Evolutionary conservation across 2,329 filamentous ascomycete genomes (phyloP).

Genomic region (Arachnopeziza araneosa): DNA sequence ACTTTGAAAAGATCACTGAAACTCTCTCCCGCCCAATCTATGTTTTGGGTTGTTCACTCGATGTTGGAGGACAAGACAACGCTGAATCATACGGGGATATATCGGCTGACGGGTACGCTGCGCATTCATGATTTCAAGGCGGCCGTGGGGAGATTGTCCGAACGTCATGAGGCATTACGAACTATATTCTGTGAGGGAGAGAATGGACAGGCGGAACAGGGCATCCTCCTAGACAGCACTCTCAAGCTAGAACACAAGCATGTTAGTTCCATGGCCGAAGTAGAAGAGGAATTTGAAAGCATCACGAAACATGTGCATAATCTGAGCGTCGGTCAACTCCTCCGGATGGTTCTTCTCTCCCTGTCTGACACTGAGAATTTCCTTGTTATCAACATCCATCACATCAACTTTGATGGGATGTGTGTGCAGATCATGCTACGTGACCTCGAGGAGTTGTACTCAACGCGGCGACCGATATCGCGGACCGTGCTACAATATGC

Average conservation of each 20-base stretch:
- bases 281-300: neutral
- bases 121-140: too few relatives aligned
- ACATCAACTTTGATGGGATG: conserved; percentile 46
- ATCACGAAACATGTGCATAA: neutral
- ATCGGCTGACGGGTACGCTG: too few relatives aligned
- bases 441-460: conserved; percentile 41
- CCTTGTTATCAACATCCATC: conserved; percentile 41
- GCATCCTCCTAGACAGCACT: too few relatives aligned
- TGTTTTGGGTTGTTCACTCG: too few relatives aligned
- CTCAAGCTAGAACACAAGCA: neutral
- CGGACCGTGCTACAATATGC: neutral
- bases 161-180: too few relatives aligned
- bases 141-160: too few relatives aligned
- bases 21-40: too few relatives aligned
- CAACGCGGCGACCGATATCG: conserved; percentile 10
- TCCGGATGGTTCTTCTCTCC: conserved; percentile 25
- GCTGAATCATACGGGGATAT: too few relatives aligned
- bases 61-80: too few relatives aligned
- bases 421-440: conserved; percentile 39
- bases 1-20: too few relatives aligned
- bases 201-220: too few relatives aligned
- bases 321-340: conserved; percentile 12
- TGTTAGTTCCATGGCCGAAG: neutral
- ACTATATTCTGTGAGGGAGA: too few relatives aligned
- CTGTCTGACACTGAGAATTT: conserved; percentile 25